Evolutionary conservation across 148 eudicot species (phyloP).

Genomic region (Nepenthes gracilis): DNA sequence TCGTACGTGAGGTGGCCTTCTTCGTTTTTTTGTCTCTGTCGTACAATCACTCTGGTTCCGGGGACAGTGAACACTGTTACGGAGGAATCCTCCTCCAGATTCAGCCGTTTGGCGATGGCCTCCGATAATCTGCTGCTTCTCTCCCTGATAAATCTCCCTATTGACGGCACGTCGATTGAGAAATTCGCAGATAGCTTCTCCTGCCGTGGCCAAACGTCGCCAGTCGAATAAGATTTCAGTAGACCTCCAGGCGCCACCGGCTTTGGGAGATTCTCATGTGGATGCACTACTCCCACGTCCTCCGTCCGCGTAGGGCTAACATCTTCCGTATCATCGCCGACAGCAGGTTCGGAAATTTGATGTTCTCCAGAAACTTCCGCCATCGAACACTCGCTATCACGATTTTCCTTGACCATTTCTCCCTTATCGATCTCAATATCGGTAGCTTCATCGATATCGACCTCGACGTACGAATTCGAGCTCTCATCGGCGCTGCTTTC

Average conservation of each 20-base stretch:
- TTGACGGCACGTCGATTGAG: slow-evolving; percentile 31
- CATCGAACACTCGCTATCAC: not conserved
- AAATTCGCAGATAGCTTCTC: slow-evolving; percentile 18
- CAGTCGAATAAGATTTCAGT: not conserved
- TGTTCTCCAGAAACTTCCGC: not conserved
- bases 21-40: slow-evolving; percentile 16
- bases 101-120: slow-evolving; percentile 42
- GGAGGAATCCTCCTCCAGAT: slow-evolving; percentile 9
- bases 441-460: slow-evolving; percentile 6
- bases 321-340: not conserved
- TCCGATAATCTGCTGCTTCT: slow-evolving; percentile 43
- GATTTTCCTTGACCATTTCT: not conserved
- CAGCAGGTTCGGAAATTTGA: not conserved
- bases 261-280: slow-evolving; percentile 45
- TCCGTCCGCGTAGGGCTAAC: not conserved
- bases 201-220: slow-evolving; percentile 1
- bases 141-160: slow-evolving; percentile 56
- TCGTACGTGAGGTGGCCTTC: not conserved
- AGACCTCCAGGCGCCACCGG: slow-evolving; percentile 58
- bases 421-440: slow-evolving; percentile 8
- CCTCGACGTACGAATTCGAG: not conserved
- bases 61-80: slow-evolving; percentile 69
- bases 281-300: slow-evolving; percentile 11
- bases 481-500: slow-evolving; percentile 4
- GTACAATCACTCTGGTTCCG: slow-evolving; percentile 65